Evolutionary conservation across 1,284 basidiomycete species (phyloP).

Genomic region (Leccinum huronense): DNA sequence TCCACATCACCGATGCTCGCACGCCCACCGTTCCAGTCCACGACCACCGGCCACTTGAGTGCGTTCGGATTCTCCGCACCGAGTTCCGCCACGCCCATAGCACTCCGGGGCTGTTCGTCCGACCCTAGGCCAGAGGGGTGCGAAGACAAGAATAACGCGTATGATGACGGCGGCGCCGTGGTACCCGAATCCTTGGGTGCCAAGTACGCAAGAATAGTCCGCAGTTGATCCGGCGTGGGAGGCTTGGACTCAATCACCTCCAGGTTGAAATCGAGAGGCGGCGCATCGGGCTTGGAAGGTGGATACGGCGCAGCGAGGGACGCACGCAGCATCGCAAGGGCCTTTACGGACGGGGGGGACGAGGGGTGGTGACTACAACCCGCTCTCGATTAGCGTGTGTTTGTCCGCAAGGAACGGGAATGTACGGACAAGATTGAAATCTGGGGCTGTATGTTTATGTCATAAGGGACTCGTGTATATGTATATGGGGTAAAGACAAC

Average conservation of each 20-base stretch:
- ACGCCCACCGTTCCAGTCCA: slow-evolving; percentile 71
- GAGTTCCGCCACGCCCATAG: slow-evolving; percentile 49
- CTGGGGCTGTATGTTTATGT: slow-evolving; percentile 45
- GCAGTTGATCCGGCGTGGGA: slow-evolving; percentile 66
- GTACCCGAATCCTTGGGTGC: slow-evolving; percentile 35
- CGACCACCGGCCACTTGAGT: slow-evolving; percentile 75
- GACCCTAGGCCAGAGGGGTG: slow-evolving; percentile 23
- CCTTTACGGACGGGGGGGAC: slow-evolving; percentile 61
- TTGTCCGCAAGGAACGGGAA: slow-evolving; percentile 7
- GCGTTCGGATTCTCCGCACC: slow-evolving; percentile 54
- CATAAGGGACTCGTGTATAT: not conserved
- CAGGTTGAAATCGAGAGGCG: slow-evolving; percentile 66
- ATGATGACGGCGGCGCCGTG: slow-evolving; percentile 29
- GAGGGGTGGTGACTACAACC: slow-evolving; percentile 56
- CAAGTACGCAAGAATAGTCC: slow-evolving; percentile 63
- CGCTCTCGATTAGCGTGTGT: slow-evolving; percentile 4
- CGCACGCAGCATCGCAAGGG: slow-evolving; percentile 55
- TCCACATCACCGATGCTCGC: slow-evolving; percentile 66
- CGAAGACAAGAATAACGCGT: slow-evolving; percentile 39
- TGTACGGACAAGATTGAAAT: slow-evolving; percentile 62
- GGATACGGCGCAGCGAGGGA: slow-evolving; percentile 63
- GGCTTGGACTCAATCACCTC: slow-evolving; percentile 63
- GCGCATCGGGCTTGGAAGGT: slow-evolving; percentile 40
- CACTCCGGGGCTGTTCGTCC: slow-evolving; percentile 40
- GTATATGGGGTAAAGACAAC: slow-evolving; percentile 12